Percentiles rank a stretch among this genome's conserved stretches.
phyloP scores from a whole-genome alignment of 2,329 filamentous ascomycete genomes.

The Aspergillus vadensis region DNA sequence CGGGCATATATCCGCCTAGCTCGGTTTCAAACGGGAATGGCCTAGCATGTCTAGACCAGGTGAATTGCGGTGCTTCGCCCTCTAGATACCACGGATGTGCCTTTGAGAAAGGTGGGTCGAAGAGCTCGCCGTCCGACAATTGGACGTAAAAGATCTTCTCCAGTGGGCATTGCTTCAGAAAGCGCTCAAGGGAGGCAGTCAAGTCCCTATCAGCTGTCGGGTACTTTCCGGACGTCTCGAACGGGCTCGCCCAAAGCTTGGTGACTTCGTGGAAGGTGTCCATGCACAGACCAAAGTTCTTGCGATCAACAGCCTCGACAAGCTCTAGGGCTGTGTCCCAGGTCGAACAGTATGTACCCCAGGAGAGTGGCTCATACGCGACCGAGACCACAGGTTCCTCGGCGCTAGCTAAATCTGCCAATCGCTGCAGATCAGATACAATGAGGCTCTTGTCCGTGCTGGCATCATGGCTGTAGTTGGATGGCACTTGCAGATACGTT shows the following conservation, averaged over 20 bases:
- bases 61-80: slow-evolving; percentile 32
- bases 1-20: slow-evolving; percentile 30
- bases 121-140: slow-evolving; percentile 39
- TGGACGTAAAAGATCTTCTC: slow-evolving; percentile 42
- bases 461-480: slow-evolving; percentile 28
- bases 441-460: slow-evolving; percentile 31
- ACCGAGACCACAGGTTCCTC: slow-evolving; percentile 28
- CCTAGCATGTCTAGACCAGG: slow-evolving; percentile 33
- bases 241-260: slow-evolving; percentile 37
- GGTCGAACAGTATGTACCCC: slow-evolving; percentile 34
- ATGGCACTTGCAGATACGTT: slow-evolving; percentile 36
- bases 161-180: slow-evolving; percentile 21
- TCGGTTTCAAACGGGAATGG: slow-evolving; percentile 36
- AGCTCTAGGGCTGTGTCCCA: slow-evolving; percentile 37
- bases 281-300: slow-evolving; percentile 43
- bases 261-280: slow-evolving; percentile 41
- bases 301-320: slow-evolving; percentile 29
- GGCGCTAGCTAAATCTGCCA: slow-evolving; percentile 32
- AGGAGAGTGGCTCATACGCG: slow-evolving; percentile 41
- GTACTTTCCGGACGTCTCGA: slow-evolving; percentile 26
- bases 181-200: slow-evolving; percentile 26
- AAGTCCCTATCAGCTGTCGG: slow-evolving; percentile 23
- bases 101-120: slow-evolving; percentile 34
- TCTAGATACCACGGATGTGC: slow-evolving; percentile 33
- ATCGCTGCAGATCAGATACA: slow-evolving; percentile 32